These are phyloP conservation scores for Pseudoturritis turrita DNA, from an alignment of 345 rosid species.

Conservation along the genomic window DNA sequence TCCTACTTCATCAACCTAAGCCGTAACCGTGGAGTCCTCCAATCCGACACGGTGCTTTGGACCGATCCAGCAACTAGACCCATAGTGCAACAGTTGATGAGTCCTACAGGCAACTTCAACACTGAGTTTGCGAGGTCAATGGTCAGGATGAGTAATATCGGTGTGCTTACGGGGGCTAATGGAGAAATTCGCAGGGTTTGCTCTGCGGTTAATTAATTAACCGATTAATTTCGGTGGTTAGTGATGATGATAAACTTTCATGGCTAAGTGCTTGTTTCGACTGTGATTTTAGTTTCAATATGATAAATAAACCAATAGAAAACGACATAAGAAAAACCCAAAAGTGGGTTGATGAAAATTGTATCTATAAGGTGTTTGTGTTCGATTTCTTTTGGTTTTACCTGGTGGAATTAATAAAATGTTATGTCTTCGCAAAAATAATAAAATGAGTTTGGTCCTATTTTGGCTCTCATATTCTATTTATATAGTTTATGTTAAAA, in stretches of 20 bases:
- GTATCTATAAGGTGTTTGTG: slow-evolving; percentile 20
- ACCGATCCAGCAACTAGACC: slow-evolving; percentile 38
- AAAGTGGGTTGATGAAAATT: slow-evolving; percentile 24
- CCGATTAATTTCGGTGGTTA: neutral
- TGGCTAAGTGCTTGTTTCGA: slow-evolving; percentile 7
- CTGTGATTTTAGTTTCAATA: slow-evolving; percentile 5
- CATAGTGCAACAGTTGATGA: slow-evolving; percentile 37
- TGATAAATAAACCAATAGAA: slow-evolving; percentile 18
- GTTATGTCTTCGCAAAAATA: neutral
- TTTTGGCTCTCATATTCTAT: neutral
- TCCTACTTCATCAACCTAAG: slow-evolving; percentile 45
- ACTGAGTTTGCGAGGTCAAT: slow-evolving; percentile 56
- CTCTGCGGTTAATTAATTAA: slow-evolving; percentile 37
- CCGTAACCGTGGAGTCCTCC: slow-evolving; percentile 37
- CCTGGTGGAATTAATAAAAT: neutral
- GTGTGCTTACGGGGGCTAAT: slow-evolving; percentile 35
- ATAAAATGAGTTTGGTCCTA: neutral
- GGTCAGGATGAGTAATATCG: slow-evolving; percentile 64
- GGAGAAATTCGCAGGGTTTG: slow-evolving; percentile 59
- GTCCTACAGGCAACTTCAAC: slow-evolving; percentile 35
- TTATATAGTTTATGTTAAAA: neutral
- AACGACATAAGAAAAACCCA: neutral
- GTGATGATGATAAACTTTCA: neutral
- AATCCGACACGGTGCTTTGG: slow-evolving; percentile 47
- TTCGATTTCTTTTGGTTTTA: slow-evolving; percentile 15